These are phyloP conservation scores for Wickerhamomyces bovis DNA, from an alignment of 805 yeast species.

Conservation along the genomic window DNA sequence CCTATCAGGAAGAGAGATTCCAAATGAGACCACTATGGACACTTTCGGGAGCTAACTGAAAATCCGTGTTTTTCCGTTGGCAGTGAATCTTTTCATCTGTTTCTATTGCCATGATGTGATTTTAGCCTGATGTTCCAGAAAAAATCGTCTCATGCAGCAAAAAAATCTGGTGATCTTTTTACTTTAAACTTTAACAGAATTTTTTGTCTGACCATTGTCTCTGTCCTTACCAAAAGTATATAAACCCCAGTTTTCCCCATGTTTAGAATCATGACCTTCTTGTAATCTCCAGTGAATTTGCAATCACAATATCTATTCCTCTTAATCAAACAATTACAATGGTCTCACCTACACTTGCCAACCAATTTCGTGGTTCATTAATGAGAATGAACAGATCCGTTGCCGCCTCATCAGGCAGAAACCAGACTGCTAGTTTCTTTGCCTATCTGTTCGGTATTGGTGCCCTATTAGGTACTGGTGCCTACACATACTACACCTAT, in stretches of 20 bases:
- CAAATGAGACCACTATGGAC: too few species aligned
- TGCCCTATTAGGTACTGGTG: constrained; percentile 13
- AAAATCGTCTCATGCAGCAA: neutral
- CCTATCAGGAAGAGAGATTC: too few species aligned
- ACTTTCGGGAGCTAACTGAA: neutral
- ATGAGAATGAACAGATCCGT: constrained; percentile 16
- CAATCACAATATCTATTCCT: neutral
- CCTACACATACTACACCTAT: constrained; percentile 14
- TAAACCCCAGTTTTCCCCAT: neutral
- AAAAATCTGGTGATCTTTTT: neutral
- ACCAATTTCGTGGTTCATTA: constrained; percentile 20
- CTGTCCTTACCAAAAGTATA: neutral
- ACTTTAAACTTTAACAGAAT: neutral
- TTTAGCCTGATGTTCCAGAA: too few species aligned
- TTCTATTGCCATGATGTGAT: neutral
- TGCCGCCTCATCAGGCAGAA: constrained; percentile 10
- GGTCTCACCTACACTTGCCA: constrained; percentile 21
- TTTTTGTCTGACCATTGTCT: neutral
- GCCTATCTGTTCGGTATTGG: constrained; percentile 18
- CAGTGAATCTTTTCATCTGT: neutral
- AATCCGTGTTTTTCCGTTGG: neutral
- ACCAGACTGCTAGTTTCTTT: constrained; percentile 8
- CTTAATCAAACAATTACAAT: constrained; percentile 7
- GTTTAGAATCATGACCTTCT: neutral
- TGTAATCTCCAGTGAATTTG: neutral